Percentiles rank a stretch among this genome's conserved stretches.
Evolutionary conservation across 2,329 filamentous ascomycete species (phyloP).

Genomic region (Cercospora citrullina): DNA sequence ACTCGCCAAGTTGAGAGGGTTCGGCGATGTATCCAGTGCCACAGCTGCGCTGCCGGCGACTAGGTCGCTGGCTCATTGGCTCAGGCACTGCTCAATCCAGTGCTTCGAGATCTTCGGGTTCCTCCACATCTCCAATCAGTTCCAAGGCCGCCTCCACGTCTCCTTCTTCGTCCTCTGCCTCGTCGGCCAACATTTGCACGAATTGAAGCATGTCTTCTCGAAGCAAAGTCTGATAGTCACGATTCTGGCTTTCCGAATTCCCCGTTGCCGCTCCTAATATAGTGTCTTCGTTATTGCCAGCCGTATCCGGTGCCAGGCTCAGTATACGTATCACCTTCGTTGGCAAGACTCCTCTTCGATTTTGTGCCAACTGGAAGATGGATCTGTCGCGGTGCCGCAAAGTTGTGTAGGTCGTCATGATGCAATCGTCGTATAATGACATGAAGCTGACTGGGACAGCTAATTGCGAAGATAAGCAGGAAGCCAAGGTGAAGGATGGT

Average conservation of each 20-base stretch:
- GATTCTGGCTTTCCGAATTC: background rate
- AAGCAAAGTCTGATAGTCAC: background rate
- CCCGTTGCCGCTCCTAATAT: background rate
- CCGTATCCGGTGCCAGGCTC: conserved; percentile 38
- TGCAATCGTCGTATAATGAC: conserved; percentile 49
- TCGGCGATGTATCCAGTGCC: background rate
- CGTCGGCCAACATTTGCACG: conserved; percentile 9
- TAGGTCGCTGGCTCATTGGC: background rate
- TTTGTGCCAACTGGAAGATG: conserved; percentile 11
- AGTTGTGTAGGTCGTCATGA: conserved; percentile 50
- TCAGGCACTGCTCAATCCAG: background rate
- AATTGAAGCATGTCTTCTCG: conserved; percentile 13
- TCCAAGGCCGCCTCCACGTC: background rate
- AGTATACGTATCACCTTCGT: conserved; percentile 46
- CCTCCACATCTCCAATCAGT: background rate
- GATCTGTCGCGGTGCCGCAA: conserved; percentile 29
- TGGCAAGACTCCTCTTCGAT: conserved; percentile 39
- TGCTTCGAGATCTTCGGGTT: conserved; percentile 1
- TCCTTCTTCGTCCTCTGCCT: conserved; percentile 11
- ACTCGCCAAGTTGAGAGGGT: background rate
- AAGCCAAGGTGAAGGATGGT: conserved; percentile 34
- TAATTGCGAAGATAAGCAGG: conserved; percentile 43
- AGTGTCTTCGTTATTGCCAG: background rate
- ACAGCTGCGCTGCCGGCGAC: background rate
- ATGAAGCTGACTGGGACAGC: conserved; percentile 50